phyloP scores from a whole-genome alignment of 1,284 basidiomycete genomes.

The Caloboletus firmus region DNA sequence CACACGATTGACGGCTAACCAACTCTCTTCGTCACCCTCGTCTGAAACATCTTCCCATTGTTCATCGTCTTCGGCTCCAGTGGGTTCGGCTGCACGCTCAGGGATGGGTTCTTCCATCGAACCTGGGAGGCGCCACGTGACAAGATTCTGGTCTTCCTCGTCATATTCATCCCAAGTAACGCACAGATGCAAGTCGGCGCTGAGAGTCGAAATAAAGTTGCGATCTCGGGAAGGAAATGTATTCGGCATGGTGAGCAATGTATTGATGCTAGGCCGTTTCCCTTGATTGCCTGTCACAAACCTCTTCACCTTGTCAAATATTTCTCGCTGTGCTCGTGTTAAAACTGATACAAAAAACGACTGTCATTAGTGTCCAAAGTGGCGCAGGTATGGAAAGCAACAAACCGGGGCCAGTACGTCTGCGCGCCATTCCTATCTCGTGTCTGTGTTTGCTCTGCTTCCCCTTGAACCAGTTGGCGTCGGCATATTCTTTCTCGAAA shows the following conservation, averaged over 20 bases:
- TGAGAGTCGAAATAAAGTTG: conserved; percentile 73
- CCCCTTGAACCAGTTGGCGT: conserved; percentile 87
- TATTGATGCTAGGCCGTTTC: conserved; percentile 38
- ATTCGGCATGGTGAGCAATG: conserved; percentile 67
- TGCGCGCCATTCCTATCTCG: conserved; percentile 53
- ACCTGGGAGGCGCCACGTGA: conserved; percentile 62
- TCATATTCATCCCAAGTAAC: conserved; percentile 91
- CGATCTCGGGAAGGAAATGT: conserved; percentile 76
- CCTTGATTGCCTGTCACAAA: conserved; percentile 66
- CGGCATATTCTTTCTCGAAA: conserved; percentile 89
- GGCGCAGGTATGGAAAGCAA: conserved; percentile 2
- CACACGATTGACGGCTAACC: conserved; percentile 77
- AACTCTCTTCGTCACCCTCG: conserved; percentile 59
- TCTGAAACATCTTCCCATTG: conserved; percentile 51
- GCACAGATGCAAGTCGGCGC: conserved; percentile 71
- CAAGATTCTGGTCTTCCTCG: conserved; percentile 75
- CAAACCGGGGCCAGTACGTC: conserved; percentile 53
- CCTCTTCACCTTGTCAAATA: conserved; percentile 73
- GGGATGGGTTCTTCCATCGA: conserved; percentile 44
- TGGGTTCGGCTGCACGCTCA: conserved; percentile 27
- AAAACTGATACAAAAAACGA: conserved; percentile 49
- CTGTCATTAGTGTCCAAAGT: not conserved
- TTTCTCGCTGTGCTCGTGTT: conserved; percentile 68
- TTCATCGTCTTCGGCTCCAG: conserved; percentile 34
- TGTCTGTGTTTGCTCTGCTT: conserved; percentile 77